Base-by-base conservation (phyloP, 2,329 filamentous ascomycete genomes). In the Diplodia seriata region DNA sequence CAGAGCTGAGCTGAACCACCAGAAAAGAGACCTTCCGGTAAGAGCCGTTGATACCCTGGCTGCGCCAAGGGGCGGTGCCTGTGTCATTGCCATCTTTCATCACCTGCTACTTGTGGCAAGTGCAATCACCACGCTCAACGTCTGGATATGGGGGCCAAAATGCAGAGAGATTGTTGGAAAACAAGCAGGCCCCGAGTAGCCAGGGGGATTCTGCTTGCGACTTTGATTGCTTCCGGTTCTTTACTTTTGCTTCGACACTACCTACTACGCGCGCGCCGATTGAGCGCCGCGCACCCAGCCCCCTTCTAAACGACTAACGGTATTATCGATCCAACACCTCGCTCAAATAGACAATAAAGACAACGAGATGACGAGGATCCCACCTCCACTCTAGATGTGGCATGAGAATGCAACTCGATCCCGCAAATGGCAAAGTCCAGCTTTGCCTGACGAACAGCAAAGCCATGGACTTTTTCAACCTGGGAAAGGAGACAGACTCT, bases 371-470 rank as follows among this genome's bases (percentile, higher is more conserved):
- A 33, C 40, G 26, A 43, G 43, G 23, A 50, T 29, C 29, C n/a
- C 31, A 38, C 43, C 12, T 26, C 59, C 20, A 49, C 59, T 63
- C 59, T 63, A 53, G 8, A 11, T 47, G 59, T 63, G 59, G 59
- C 29, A 63, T 36, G 43, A 56, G 18, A 51, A 63, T 31, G 59
- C 47, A 63, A 31, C 26, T n/a, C 33, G 31, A 63, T 51, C 50
- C 31, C 59, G 40, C 12, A 11, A 12, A 38, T 38, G 36, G 31
- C 59, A 63, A 63, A 51, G 59, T 14, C 59, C 59, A 63, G 59
- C 59, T 63, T 33, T 38, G 59, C 59, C n/a, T n/a, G 51, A 51
- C 3, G 29, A 38, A 38, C n/a, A 63, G 59, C 59, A 63, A 63
- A 51, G 59, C 47, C 8, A 8, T 51, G 43, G 29, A 15, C n/a